Conservation (phyloP, 208 protist species). For the Crithidia bombi region DNA sequence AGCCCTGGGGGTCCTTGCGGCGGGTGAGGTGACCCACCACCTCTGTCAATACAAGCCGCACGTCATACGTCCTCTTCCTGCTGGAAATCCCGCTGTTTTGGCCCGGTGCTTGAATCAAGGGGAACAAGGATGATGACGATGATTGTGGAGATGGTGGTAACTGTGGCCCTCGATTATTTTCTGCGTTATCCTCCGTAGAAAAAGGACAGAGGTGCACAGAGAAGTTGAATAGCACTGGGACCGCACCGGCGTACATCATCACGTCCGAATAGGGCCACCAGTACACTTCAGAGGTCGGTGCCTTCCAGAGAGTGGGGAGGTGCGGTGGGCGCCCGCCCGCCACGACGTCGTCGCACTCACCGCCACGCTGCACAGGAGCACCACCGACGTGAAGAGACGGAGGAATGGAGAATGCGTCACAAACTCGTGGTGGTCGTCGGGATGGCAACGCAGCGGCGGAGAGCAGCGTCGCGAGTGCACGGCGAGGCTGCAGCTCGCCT, state of each 20-base stretch:
- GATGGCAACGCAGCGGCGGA: background rate
- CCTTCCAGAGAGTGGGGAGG: too few relatives aligned
- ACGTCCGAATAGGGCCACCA: conserved; percentile 96
- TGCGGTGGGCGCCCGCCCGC: too few relatives aligned
- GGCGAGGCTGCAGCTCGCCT: conserved; percentile 55
- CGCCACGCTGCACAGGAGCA: too few relatives aligned
- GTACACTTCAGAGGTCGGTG: conserved; percentile 46
- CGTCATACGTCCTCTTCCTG: too few relatives aligned
- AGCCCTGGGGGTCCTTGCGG: too few relatives aligned
- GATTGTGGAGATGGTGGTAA: too few relatives aligned
- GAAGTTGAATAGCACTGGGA: conserved; percentile 92
- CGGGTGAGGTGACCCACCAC: background rate
- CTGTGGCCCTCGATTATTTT: too few relatives aligned
- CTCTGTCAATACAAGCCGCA: background rate
- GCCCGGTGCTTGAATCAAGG: too few relatives aligned
- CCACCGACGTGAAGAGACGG: conserved; percentile 14
- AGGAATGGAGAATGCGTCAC: conserved; percentile 25
- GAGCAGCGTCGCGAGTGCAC: conserved; percentile 36
- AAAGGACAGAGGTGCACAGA: conserved; percentile 63
- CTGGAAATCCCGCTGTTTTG: too few relatives aligned
- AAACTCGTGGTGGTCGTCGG: background rate
- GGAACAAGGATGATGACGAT: too few relatives aligned
- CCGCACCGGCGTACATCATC: conserved; percentile 72
- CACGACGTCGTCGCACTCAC: too few relatives aligned
- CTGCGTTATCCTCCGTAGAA: background rate